A percentile compares a stretch with the other conserved stretches of the same genome.
Conservation (phyloP, 2,329 filamentous ascomycete species). For the Nigrospora sphaerica region DNA sequence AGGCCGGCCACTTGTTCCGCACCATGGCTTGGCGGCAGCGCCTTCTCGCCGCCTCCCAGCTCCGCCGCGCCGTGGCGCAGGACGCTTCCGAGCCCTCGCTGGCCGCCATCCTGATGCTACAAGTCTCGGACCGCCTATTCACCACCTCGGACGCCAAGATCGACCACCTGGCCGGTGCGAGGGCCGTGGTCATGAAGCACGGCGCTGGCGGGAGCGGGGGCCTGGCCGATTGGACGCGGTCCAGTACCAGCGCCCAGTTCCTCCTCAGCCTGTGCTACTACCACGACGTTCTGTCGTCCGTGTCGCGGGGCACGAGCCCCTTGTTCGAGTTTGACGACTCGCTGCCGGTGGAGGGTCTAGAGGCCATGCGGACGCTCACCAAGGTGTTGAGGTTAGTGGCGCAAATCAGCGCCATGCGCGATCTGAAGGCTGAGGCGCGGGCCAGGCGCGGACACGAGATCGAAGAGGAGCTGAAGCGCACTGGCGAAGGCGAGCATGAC, state of each 20-base stretch:
- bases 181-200: conserved; percentile 15
- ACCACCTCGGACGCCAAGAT: conserved; percentile 15
- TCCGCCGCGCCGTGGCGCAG: conserved; percentile 12
- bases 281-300: conserved; percentile 21
- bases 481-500: neutral
- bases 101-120: conserved; percentile 21
- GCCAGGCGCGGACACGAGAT: conserved; percentile 7
- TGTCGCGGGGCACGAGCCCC: conserved; percentile 16
- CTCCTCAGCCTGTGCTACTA: conserved; percentile 22
- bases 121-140: conserved; percentile 22
- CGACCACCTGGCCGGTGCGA: conserved; percentile 21
- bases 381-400: conserved; percentile 13
- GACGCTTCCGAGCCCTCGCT: conserved; percentile 18
- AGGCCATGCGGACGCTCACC: conserved; percentile 12
- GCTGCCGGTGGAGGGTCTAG: conserved; percentile 12
- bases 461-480: conserved; percentile 6
- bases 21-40: conserved; percentile 15
- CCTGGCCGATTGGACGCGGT: conserved; percentile 5
- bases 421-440: conserved; percentile 2
- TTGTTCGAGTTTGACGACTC: conserved; percentile 15
- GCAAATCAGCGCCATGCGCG: conserved; percentile 17
- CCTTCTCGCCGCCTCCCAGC: conserved; percentile 12
- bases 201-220: conserved; percentile 4
- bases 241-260: conserved; percentile 15
- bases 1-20: conserved; percentile 5